Base-by-base conservation (phyloP, 2,329 filamentous ascomycete genomes). In the Cucurbitaria berberidis region DNA sequence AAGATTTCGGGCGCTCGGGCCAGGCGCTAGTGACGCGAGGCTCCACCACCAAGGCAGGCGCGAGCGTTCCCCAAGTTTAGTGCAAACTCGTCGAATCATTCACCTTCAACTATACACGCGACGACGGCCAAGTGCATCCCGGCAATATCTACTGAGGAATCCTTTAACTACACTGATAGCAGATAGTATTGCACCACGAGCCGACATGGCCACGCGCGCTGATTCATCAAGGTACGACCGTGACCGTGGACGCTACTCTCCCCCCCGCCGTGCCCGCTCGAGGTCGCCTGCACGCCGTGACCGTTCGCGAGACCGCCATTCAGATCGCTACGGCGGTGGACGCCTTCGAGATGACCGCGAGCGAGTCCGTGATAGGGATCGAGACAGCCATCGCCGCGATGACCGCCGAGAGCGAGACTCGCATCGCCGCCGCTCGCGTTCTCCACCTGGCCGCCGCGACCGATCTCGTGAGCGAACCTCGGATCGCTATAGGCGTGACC, bases 141-240 rank as follows among this genome's bases (percentile, higher is more conserved):
- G 27, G 16, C 24, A 16, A 24, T 43, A 22, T 27, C 26, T 19
- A 30, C 22, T 19, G 15, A 24, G 19, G 36, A 13, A 30, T 11
- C 47, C 35, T n/a, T n/a, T 27, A 18, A 18, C 43, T 48, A 27
- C 49, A 53, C 51, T 54, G 51, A 58, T 47, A 32, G 10, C 48
- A 54, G 43, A 53, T 52, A 68, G 68, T 67, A 69, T 58, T 51
- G 51, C 53, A 55, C 60, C 63, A 53, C 53, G 57, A 63, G 60
- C 60, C 61, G 55, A 57, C 59, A 75, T 75, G 73, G 69, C 72
- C 76, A 81, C 81, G 76, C 82, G 81, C 86, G 91, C 89, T 83
- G 87, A 89, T 77, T 86, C 87, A 72, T 87, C 86, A 80, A 89
- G 86, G 79, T 85, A 70, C 62, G 69, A 73, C 53, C 68, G 70